Evolutionary conservation across 2,329 filamentous ascomycete species (phyloP), one percentile per base, ranked within the genome.

Genomic region (Tetracladium maxilliforme): DNA sequence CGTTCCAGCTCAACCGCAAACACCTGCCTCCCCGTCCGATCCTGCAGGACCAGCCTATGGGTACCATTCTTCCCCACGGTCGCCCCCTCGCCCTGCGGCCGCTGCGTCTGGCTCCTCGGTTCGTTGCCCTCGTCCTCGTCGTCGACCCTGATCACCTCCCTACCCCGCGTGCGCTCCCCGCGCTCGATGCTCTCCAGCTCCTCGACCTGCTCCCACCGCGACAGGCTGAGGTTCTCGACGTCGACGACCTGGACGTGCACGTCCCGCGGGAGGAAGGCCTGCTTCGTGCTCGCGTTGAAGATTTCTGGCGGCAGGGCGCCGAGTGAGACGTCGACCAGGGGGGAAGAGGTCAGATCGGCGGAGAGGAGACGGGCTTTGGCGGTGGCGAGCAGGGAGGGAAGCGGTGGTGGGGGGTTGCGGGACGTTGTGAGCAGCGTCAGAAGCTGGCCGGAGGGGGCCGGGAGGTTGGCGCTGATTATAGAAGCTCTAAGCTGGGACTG

Each of bases 191-290:
- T 66, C 47, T 87, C 80, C 6, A 90, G 69, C 17, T 74, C 71
- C 47, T 94, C 83, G 16, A 93, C 66, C 48, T 94, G 83, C 34
- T 82, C 76, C 82, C 86, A 92, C 25, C 78, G 66, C 38, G 77
- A 83, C 26, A 67, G 63, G 3, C 74, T 66, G 12, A 95, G 64
- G 43, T 95, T 86, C 43, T 92, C 77, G 6, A 95, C 61, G 39
- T 92, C 84, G 2, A 93, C 54, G 1, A 95, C 68, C 48, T 95
- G 90, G 2, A 90, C 75, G 34, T 51, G 61, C 22, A 44, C 47
- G n/a, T 87, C 79, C 48, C 60, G 66, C 30, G 64, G 70, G 38
- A 79, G 69, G 64, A 81, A 77, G 51, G 68, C 79, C 30, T 81
- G 69, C 33, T 64, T 58, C 7, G 63, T 47, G 4, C 54, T 50